Evolutionary conservation across 2,329 filamentous ascomycete species (phyloP), one percentile per base, ranked within the genome.

Genomic region (Calonectria pseudoreteaudii): DNA sequence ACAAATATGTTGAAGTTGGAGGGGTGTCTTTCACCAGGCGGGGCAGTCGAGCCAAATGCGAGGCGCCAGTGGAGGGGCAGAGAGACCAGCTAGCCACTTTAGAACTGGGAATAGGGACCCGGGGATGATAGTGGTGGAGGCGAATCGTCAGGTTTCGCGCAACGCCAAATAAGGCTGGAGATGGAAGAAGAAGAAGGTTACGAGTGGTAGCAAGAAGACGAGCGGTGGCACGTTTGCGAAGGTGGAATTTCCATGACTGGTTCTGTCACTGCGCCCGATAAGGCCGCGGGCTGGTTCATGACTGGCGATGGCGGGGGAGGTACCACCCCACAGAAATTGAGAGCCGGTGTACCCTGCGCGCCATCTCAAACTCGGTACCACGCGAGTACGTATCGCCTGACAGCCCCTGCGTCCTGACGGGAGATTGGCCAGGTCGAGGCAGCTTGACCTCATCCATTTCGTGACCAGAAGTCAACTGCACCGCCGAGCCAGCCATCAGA

Each of bases 261-360:
- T 62, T 60, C 47, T 34, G 65, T 73, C 73, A 64, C 56, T 60
- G 56, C 71, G 70, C 74, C 76, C 64, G 70, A 80, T 77, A 78
- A 78, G 73, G 76, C 75, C 70, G 68, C 74, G 77, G 74, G 74
- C 49, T 75, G 75, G 70, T 74, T 78, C 72, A 70, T 64, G 71
- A 70, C 58, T 65, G 36, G 66, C 68, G 56, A 74, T 77, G 70
- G 75, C 26, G 74, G 75, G 74, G 75, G 71, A 75, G 70, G 78
- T 78, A 78, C 74, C 50, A 28, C 64, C 56, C 31, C 75, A 68
- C 69, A 36, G 62, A 62, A 74, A 72, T 68, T 70, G 67, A 62
- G 66, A 76, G 60, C 50, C 66, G 28, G 20, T 52, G 66, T 78
- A 80, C 78, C 67, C 62, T 36, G 52, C n/a, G 26, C 18, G 38